Conservation (phyloP, 2,329 filamentous ascomycete species). For the Neocatenulostroma microsporum region DNA sequence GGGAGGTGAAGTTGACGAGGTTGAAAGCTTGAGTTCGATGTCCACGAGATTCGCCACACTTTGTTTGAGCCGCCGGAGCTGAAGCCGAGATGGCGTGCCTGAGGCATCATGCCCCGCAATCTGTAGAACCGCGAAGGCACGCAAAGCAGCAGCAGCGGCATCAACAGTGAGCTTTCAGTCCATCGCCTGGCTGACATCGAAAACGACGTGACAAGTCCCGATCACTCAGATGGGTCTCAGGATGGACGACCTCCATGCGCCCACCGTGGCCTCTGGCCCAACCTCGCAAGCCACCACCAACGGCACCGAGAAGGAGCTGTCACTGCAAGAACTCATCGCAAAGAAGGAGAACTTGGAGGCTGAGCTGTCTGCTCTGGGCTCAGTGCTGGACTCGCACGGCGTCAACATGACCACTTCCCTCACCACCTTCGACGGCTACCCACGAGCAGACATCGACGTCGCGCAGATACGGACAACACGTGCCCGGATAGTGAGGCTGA, state of each 20-base stretch:
- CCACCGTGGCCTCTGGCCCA: conserved; percentile 71
- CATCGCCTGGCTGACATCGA: no score
- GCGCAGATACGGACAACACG: conserved; percentile 94
- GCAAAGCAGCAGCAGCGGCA: no score
- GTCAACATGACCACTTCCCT: conserved; percentile 88
- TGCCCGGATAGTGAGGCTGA: conserved; percentile 76
- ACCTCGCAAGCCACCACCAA: conserved; percentile 37
- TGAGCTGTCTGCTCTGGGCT: conserved; percentile 75
- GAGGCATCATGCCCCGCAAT: no score
- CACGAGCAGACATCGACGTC: conserved; percentile 87
- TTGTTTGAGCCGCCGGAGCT: no score
- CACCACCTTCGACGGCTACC: conserved; percentile 83
- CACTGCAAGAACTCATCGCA: conserved; percentile 69
- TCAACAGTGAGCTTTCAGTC: no score
- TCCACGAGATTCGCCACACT: no score
- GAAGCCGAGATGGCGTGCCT: no score
- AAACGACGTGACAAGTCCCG: no score
- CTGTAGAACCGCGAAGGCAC: no score
- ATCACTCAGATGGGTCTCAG: conserved; percentile 46
- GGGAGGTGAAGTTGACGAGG: no score
- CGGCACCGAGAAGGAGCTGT: conserved; percentile 48
- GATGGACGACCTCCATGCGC: conserved; percentile 62
- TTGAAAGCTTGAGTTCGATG: no score
- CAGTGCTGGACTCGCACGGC: conserved; percentile 88
- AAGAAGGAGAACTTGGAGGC: conserved; percentile 80